phyloP scores from a whole-genome alignment of 371 early-diverging fungal species.

The Rhizopus stolonifer region DNA sequence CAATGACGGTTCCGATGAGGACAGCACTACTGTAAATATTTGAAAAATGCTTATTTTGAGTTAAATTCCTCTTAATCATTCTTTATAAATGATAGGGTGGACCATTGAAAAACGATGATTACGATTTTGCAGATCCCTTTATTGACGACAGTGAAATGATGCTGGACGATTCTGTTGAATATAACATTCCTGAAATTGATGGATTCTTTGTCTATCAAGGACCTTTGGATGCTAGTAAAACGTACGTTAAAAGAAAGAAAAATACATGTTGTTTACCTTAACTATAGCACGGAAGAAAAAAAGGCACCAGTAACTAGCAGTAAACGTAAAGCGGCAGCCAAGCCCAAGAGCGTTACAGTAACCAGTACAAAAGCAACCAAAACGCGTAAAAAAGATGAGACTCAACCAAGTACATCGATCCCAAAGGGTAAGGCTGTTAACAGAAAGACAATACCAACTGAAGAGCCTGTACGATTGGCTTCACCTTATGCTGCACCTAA shows the following conservation, averaged over 20 bases:
- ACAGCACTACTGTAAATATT: constrained; percentile 1
- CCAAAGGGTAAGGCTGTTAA: neutral
- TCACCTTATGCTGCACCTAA: neutral
- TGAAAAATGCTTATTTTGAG: no score
- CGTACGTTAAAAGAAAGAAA: constrained; percentile 29
- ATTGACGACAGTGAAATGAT: constrained; percentile 58
- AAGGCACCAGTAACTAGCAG: neutral
- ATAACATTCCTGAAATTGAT: constrained; percentile 33
- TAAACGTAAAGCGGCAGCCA: constrained; percentile 13
- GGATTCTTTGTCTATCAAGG: constrained; percentile 55
- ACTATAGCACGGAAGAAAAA: neutral
- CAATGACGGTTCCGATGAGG: constrained; percentile 12
- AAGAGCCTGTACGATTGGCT: neutral
- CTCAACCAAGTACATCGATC: constrained; percentile 1
- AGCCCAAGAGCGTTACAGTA: neutral
- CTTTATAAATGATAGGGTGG: neutral
- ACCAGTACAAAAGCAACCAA: neutral
- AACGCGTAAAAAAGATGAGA: constrained; percentile 12
- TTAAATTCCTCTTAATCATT: neutral
- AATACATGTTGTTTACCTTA: neutral
- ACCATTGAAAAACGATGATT: constrained; percentile 20
- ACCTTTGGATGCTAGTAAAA: constrained; percentile 44
- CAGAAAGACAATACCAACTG: neutral
- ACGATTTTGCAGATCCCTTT: constrained; percentile 53
- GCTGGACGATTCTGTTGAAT: constrained; percentile 38